These are phyloP conservation scores for Geotrichum restrictum DNA, from an alignment of 1,139 yeast species.

Conservation along the genomic window DNA sequence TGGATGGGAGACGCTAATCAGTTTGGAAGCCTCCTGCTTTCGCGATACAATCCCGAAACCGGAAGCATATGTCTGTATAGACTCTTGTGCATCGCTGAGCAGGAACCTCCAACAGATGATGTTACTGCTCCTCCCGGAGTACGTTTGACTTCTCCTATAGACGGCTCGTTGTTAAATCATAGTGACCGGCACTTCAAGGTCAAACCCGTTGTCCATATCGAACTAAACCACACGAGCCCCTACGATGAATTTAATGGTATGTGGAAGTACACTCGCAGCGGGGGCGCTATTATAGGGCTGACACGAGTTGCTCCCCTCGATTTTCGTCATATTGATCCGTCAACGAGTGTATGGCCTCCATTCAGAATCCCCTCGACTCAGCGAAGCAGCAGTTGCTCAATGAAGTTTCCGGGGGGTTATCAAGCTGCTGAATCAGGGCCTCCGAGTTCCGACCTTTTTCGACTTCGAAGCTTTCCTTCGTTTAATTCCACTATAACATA, in stretches of 20 bases:
- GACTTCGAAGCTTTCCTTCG: slow-evolving; percentile 26
- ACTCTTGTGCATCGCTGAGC: slow-evolving; percentile 17
- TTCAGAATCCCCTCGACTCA: slow-evolving; percentile 25
- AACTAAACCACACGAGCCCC: slow-evolving; percentile 9
- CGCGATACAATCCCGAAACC: slow-evolving; percentile 27
- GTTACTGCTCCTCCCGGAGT: too few species aligned
- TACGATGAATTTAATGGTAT: slow-evolving; percentile 17
- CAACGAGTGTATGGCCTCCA: slow-evolving; percentile 33
- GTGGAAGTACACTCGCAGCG: slow-evolving; percentile 18
- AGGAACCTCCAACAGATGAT: slow-evolving; percentile 14
- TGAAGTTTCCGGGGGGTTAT: slow-evolving; percentile 28
- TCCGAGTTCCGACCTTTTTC: slow-evolving; percentile 24
- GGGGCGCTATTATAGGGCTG: slow-evolving; percentile 21
- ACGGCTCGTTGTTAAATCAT: too few species aligned
- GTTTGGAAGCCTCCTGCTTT: slow-evolving; percentile 31
- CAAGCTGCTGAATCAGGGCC: slow-evolving; percentile 10
- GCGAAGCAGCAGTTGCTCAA: slow-evolving; percentile 27
- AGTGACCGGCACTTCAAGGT: slow-evolving; percentile 15
- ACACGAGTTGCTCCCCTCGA: slow-evolving; percentile 25
- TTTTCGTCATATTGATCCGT: slow-evolving; percentile 24
- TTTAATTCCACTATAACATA: slow-evolving; percentile 24
- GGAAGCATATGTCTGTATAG: slow-evolving; percentile 27
- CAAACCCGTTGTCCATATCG: slow-evolving; percentile 12
- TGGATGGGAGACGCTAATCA: slow-evolving; percentile 35
- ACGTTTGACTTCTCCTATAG: too few species aligned